Base-by-base conservation (phyloP, 139 green algal species). In the Gonium pectorale region DNA sequence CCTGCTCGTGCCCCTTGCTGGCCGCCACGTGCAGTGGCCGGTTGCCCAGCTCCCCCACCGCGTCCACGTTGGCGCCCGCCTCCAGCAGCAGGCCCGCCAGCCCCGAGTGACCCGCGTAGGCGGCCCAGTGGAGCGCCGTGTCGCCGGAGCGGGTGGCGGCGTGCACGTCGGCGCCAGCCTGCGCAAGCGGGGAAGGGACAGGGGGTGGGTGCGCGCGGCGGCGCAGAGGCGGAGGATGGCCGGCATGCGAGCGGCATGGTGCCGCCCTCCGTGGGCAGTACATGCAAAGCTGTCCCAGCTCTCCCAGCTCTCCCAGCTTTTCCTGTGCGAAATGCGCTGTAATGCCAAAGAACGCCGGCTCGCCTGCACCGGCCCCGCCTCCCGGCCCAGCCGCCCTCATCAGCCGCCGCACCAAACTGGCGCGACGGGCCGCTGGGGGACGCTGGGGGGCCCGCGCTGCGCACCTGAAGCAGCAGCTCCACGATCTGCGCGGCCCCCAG, bases 11-110 rank as follows among this genome's bases (percentile, higher is more conserved):
- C 41, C 84, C 86, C 68, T 72, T 85, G 63, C 86, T 71, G 13
- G 88, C 84, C 70, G 91, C 91, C n/a, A 92, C 43, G 52, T 94
- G 91, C 63, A 94, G 69, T 2, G 91, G 91, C 46, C 89, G 54
- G 75, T 94, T 94, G 44, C 86, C 89, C 21, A 92, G 82, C 44
- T 91, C 84, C 19, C 89, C 91, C 37, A 92, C 79, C 13, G 84
- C 87, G 22, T 94, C 90, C 22, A 94, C 72, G 68, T 94, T 90
- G 38, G 86, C 90, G 5, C 84, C 90, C 37, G 80, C 81, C 22
- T 83, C 69, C 3, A 92, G 86, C 41, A 92, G 78, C 40, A 87
- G 54, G 51, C 86, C 67, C 1, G 81, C 68, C 44, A 88, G 54
- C 9, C 70, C 51, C 1, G 44, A 71, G 9, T 80, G 33, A 35